These are phyloP conservation scores for Pythium oligandrum DNA, from an alignment of 352 stramenopile species.

Conservation along the genomic window DNA sequence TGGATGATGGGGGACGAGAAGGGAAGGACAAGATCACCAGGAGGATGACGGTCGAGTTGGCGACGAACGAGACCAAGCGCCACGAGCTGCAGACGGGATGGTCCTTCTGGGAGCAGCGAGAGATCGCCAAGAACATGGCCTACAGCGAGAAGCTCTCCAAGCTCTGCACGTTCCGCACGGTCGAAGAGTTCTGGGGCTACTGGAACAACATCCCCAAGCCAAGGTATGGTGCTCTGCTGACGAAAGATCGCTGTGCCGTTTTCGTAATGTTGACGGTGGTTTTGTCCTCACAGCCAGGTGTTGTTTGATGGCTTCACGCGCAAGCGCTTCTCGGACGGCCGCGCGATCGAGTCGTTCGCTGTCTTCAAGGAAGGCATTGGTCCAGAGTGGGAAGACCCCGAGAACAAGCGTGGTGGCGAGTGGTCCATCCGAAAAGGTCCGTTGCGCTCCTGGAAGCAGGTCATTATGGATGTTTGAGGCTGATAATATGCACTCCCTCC, in stretches of 20 bases:
- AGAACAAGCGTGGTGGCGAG: slow-evolving; percentile 87
- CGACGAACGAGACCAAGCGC: slow-evolving; percentile 39
- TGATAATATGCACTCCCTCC: too few species aligned
- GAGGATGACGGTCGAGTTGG: slow-evolving; percentile 15
- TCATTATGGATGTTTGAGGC: neutral
- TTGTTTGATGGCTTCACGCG: slow-evolving; percentile 78
- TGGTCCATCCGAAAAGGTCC: slow-evolving; percentile 81
- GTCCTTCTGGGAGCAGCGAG: slow-evolving; percentile 84
- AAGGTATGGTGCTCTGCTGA: slow-evolving; percentile 32
- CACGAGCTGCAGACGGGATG: slow-evolving; percentile 81
- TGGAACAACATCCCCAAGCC: slow-evolving; percentile 90
- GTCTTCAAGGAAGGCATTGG: slow-evolving; percentile 89
- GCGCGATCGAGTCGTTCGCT: slow-evolving; percentile 92
- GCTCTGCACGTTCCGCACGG: slow-evolving; percentile 79
- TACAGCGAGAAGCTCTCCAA: slow-evolving; percentile 87
- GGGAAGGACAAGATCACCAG: neutral
- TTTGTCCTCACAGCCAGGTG: slow-evolving; percentile 37
- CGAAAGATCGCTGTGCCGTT: neutral
- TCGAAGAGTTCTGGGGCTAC: slow-evolving; percentile 90
- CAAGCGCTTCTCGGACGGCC: slow-evolving; percentile 88
- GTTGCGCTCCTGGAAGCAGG: neutral
- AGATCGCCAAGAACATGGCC: slow-evolving; percentile 68
- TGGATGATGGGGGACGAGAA: too few species aligned
- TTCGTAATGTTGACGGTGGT: neutral
- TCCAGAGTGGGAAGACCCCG: slow-evolving; percentile 87